phyloP scores from a whole-genome alignment of 176 grass and related monocot species.

The Oryza coarctata region DNA sequence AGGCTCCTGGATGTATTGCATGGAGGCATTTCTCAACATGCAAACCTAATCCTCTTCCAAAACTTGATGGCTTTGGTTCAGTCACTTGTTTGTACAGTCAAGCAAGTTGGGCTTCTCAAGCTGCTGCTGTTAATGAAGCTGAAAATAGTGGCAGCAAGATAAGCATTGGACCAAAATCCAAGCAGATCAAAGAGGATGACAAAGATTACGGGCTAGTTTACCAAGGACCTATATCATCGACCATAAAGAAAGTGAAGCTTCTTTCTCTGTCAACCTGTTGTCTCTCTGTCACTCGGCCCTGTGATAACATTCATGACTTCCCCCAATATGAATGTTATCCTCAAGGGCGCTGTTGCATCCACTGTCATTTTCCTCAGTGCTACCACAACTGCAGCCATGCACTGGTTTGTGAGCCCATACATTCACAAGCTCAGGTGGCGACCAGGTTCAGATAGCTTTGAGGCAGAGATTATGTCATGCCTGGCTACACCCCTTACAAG shows the following conservation, averaged over 20 bases:
- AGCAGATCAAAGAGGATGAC: constrained; percentile 51
- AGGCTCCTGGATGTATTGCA: constrained; percentile 20
- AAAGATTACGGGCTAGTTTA: constrained; percentile 59
- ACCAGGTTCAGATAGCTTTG: constrained; percentile 87
- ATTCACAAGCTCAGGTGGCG: constrained; percentile 97
- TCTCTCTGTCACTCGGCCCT: constrained; percentile 81
- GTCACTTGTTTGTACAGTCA: constrained; percentile 33
- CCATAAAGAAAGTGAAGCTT: constrained; percentile 98
- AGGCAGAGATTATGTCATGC: constrained; percentile 82
- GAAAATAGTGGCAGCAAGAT: constrained; percentile 63
- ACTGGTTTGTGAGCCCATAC: constrained; percentile 97
- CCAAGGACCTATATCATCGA: constrained; percentile 86
- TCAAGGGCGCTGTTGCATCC: constrained; percentile 86
- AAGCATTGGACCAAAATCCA: constrained; percentile 75
- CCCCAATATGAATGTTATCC: constrained; percentile 89
- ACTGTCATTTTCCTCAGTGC: constrained; percentile 96
- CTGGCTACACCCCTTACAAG: constrained; percentile 71
- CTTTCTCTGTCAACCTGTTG: constrained; percentile 96
- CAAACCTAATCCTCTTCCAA: constrained; percentile 24
- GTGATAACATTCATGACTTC: constrained; percentile 99
- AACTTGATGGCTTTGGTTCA: background rate
- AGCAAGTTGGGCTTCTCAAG: constrained; percentile 59
- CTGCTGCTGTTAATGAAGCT: constrained; percentile 53
- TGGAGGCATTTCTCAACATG: constrained; percentile 54
- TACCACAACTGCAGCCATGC: constrained; percentile 74